Conservation (phyloP, 148 eudicot species). For the Diospyros kaki region DNA sequence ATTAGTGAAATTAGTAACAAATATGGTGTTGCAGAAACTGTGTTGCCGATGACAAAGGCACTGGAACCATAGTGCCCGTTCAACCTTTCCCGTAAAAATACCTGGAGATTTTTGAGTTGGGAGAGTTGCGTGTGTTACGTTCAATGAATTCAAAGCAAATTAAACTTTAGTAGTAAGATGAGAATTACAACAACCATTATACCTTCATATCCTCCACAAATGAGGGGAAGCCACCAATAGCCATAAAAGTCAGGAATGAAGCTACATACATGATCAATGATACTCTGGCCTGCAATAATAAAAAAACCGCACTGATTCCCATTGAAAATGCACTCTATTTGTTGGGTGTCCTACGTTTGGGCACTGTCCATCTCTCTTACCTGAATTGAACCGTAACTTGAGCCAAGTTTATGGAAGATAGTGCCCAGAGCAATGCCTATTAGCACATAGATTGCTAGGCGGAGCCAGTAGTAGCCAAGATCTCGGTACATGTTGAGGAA, state of each 20-base stretch:
- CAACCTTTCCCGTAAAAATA: slow-evolving; percentile 44
- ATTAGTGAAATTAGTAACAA: slow-evolving; percentile 29
- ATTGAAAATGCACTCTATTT: too few species aligned
- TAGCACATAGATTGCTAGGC: background rate
- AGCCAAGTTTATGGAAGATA: too few species aligned
- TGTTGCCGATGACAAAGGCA: slow-evolving; percentile 47
- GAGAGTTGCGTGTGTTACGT: background rate
- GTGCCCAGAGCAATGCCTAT: too few species aligned
- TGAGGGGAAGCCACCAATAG: slow-evolving; percentile 33
- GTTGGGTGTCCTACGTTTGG: too few species aligned
- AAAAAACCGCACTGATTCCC: too few species aligned
- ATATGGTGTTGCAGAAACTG: slow-evolving; percentile 47
- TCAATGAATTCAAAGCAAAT: too few species aligned
- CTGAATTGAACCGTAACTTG: too few species aligned
- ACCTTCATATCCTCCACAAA: slow-evolving; percentile 66
- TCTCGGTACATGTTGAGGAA: too few species aligned
- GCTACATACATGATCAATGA: background rate
- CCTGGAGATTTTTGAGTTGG: slow-evolving; percentile 20
- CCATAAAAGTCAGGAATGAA: background rate
- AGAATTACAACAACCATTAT: background rate
- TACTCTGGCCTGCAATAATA: background rate
- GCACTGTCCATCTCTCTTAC: too few species aligned
- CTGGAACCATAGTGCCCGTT: slow-evolving; percentile 47
- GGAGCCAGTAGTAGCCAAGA: too few species aligned
- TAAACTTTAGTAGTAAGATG: too few species aligned